Evolutionary conservation across 1,284 basidiomycete species (phyloP).

Genomic region (Leccinum insigne): DNA sequence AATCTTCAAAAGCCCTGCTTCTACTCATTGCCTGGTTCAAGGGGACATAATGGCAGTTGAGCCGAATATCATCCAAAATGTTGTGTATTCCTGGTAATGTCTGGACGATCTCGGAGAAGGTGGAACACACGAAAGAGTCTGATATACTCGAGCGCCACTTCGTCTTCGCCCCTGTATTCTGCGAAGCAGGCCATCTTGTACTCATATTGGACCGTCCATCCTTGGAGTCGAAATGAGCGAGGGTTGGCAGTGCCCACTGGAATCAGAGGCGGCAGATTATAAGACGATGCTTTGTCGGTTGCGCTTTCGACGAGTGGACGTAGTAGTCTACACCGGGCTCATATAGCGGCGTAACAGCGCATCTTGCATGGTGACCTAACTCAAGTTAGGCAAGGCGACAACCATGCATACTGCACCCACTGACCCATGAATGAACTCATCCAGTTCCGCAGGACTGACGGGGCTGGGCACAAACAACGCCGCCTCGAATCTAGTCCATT

Average conservation of each 20-base stretch:
- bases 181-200: too few species aligned
- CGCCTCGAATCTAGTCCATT: constrained; percentile 90
- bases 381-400: constrained; percentile 2
- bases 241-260: too few species aligned
- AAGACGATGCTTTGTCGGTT: constrained; percentile 61
- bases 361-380: constrained; percentile 48
- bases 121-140: too few species aligned
- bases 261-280: too few species aligned
- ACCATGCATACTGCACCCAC: not conserved
- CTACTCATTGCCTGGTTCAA: too few species aligned
- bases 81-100: too few species aligned
- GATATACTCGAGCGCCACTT: too few species aligned
- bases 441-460: constrained; percentile 77
- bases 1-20: not conserved
- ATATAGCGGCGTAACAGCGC: constrained; percentile 44
- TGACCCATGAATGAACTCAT: constrained; percentile 76
- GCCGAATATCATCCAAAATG: too few species aligned
- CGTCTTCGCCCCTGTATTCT: too few species aligned
- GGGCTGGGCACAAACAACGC: constrained; percentile 95
- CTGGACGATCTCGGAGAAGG: too few species aligned
- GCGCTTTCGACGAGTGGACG: constrained; percentile 87
- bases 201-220: not conserved
- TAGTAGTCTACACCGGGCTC: constrained; percentile 87
- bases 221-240: too few species aligned
- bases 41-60: too few species aligned